These are phyloP conservation scores for Podila epicladia DNA, from an alignment of 192 early-diverging fungal species.

Conservation along the genomic window DNA sequence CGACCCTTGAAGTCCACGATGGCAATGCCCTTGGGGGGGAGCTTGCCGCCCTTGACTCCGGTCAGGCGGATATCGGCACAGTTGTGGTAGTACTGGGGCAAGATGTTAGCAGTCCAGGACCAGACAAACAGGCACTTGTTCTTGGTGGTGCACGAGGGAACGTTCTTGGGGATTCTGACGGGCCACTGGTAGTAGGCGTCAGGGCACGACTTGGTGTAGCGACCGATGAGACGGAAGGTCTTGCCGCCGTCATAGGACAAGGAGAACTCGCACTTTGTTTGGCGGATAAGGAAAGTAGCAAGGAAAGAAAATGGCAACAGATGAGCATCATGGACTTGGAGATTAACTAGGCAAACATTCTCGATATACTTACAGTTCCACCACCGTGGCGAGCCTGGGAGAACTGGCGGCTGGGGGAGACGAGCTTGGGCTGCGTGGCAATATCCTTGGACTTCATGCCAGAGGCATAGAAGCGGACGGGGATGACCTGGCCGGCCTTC, in stretches of 20 bases:
- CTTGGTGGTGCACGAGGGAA: conserved; percentile 40
- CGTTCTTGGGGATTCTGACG: conserved; percentile 51
- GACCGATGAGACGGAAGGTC: conserved; percentile 54
- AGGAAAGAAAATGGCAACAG: background rate
- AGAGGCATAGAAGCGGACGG: conserved; percentile 57
- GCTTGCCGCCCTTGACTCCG: conserved; percentile 32
- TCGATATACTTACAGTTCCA: conserved; percentile 50
- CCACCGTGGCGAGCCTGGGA: conserved; percentile 68
- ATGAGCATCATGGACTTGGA: too few relatives aligned
- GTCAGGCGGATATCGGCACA: conserved; percentile 74
- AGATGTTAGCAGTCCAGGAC: conserved; percentile 77
- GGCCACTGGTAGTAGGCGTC: conserved; percentile 53
- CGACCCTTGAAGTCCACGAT: conserved; percentile 28
- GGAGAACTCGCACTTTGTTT: conserved; percentile 69
- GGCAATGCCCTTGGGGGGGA: conserved; percentile 13
- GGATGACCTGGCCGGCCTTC: conserved; percentile 58
- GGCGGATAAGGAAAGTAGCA: too few relatives aligned
- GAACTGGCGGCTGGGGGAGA: conserved; percentile 18
- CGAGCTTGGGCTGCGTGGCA: conserved; percentile 30
- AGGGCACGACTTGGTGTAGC: conserved; percentile 51
- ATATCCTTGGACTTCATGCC: conserved; percentile 20
- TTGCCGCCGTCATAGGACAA: conserved; percentile 71
- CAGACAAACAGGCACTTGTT: conserved; percentile 58
- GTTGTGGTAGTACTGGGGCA: conserved; percentile 82
- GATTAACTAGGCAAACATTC: background rate